Conservation (phyloP, 805 yeast species). For the Kluyveromyces aestuarii region DNA sequence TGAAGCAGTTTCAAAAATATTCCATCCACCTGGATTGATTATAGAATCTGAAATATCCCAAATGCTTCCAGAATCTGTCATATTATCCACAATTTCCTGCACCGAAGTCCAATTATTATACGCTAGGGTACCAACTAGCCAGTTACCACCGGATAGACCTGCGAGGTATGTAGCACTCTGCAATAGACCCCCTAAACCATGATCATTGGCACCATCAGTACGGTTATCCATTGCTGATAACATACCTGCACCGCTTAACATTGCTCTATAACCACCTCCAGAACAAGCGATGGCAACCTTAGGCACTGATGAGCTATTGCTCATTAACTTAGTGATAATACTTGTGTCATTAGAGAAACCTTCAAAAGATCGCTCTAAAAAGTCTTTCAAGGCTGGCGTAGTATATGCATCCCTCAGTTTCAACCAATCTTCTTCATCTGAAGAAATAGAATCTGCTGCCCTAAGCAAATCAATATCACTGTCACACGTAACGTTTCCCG, state of each 20-base stretch:
- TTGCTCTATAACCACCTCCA: conserved; percentile 90
- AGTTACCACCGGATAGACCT: conserved; percentile 80
- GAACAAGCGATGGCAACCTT: conserved; percentile 55
- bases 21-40: conserved; percentile 54
- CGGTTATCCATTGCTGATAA: conserved; percentile 72
- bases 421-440: conserved; percentile 46
- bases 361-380: conserved; percentile 16
- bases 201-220: conserved; percentile 43
- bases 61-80: conserved; percentile 31
- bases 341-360: conserved; percentile 15
- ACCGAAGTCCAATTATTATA: conserved; percentile 68
- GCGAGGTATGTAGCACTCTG: conserved; percentile 64
- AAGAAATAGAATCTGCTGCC: conserved; percentile 38
- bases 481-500: conserved; percentile 51
- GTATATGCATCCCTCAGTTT: conserved; percentile 38
- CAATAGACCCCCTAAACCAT: conserved; percentile 65
- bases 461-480: conserved; percentile 33
- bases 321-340: conserved; percentile 14
- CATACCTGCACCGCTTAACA: conserved; percentile 79
- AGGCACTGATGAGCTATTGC: conserved; percentile 12
- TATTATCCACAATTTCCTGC: conserved; percentile 41
- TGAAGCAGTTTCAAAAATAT: conserved; percentile 41
- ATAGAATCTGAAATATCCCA: conserved; percentile 68
- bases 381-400: conserved; percentile 32
- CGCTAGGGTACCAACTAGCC: conserved; percentile 66